phyloP scores from a whole-genome alignment of 78 protist genomes.

The slime mould (Dictyostelium discoideum) region DNA sequence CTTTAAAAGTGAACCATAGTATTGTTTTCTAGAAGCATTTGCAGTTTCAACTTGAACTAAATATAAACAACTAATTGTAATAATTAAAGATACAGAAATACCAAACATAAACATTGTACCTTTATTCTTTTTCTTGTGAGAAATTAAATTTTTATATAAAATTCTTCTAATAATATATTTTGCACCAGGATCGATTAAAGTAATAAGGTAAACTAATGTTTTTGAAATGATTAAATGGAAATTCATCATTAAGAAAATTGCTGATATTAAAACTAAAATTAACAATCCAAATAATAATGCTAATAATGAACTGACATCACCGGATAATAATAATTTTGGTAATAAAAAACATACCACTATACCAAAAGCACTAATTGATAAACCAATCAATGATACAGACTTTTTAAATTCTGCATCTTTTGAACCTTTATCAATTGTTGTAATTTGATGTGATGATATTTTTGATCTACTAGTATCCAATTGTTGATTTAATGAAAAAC shows the following conservation, averaged over 20 bases:
- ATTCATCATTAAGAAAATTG: constrained; percentile 83
- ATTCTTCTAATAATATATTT: constrained; percentile 29
- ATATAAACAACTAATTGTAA: constrained; percentile 84
- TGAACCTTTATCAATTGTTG: constrained; percentile 46
- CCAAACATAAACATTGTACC: constrained; percentile 95
- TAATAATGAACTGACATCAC: constrained; percentile 84
- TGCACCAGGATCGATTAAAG: constrained; percentile 87
- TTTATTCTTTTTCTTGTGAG: constrained; percentile 93
- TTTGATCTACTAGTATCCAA: constrained; percentile 81
- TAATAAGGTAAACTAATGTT: constrained; percentile 40
- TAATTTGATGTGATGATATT: constrained; percentile 74
- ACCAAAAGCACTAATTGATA: constrained; percentile 65
- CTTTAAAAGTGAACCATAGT: background rate
- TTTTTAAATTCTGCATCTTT: background rate
- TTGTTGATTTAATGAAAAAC: constrained; percentile 61
- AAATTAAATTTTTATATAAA: constrained; percentile 89
- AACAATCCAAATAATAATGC: constrained; percentile 88
- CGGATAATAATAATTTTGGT: constrained; percentile 86
- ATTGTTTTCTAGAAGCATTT: background rate
- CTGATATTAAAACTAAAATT: constrained; percentile 87
- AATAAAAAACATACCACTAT: constrained; percentile 86
- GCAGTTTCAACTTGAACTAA: constrained; percentile 30
- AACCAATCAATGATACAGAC: constrained; percentile 79
- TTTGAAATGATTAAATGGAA: constrained; percentile 78
- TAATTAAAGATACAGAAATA: constrained; percentile 87